A percentile compares a stretch with the other conserved stretches of the same genome.
phyloP scores from a whole-genome alignment of 441 rosid species.

The Gossypium schwendimanii region DNA sequence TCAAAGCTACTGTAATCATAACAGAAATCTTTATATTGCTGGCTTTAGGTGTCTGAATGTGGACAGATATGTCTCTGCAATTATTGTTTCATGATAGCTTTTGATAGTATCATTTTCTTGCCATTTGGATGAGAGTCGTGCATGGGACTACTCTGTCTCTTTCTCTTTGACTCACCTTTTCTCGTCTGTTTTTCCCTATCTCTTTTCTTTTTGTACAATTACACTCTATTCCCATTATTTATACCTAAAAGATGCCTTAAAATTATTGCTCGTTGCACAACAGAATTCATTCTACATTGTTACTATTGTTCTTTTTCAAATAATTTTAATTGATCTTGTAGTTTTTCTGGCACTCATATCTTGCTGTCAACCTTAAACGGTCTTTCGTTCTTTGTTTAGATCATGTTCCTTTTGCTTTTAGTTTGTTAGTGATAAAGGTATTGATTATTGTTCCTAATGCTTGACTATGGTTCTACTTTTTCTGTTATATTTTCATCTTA shows the following conservation, averaged over 20 bases:
- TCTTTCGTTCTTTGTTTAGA: not conserved
- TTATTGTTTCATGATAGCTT: not conserved
- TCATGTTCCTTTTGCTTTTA: not conserved
- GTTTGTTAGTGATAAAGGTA: not conserved
- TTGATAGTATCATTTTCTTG: not conserved
- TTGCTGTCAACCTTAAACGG: not conserved
- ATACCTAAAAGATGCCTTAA: not conserved
- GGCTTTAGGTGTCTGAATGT: conserved; percentile 3
- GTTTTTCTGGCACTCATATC: not conserved
- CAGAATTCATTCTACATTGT: not conserved
- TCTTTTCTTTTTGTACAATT: not conserved
- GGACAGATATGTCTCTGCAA: conserved; percentile 5
- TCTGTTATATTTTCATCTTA: conserved; percentile 1
- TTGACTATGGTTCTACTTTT: not conserved
- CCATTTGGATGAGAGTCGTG: not conserved
- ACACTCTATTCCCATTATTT: not conserved
- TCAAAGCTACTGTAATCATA: not conserved
- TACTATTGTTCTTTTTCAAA: not conserved
- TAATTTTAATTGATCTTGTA: not conserved
- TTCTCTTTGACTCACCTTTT: not conserved
- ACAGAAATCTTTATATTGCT: conserved; percentile 3
- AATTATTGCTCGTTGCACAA: conserved; percentile 5
- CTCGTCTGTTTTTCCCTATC: not conserved
- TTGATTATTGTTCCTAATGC: conserved; percentile 1
- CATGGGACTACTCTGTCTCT: not conserved